Evolutionary conservation across 768 basidiomycete species (phyloP), one percentile per base, ranked within the genome.

Genomic region (Albatrellus ellisii): DNA sequence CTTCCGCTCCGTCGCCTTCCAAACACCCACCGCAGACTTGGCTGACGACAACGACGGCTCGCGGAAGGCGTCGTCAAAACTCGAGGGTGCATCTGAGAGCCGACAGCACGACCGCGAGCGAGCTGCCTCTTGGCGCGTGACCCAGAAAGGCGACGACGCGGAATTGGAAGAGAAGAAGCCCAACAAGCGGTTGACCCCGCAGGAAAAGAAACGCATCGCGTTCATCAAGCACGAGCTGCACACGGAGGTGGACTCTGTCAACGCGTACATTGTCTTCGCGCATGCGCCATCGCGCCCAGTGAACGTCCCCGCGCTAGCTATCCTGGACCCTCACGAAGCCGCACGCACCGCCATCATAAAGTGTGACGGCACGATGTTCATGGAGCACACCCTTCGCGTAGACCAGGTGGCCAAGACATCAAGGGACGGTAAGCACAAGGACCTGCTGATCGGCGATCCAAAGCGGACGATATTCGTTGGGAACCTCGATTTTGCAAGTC

Each of bases 171-270:
- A 62, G 46, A 36, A 72, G 42, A 68, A 42, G 34, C 12, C 26
- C 54, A 12, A 43, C 17, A 59, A 47, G 50, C 66, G 65, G 27
- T 71, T 95, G 39, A 86, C 75, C 6, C 71, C 87, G 0, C 71
- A 70, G 39, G 85, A 95, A 61, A 97, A 94, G 67, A 87, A 92
- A 63, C 85, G 80, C 49, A 76, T 97, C 41, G 87, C 90, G 0
- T 95, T 91, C 59, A 95, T 98, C 57, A 86, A 90, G 55, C 79
- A 79, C 41, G 88, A 94, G 51, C 76, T 97, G 54, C 90, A 98
- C 60, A 65, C 77, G 2, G 69, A 73, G 26, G 79, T 80, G 4
- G 77, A 76, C 51, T 69, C 75, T 14, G 73, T 87, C 45, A 86
- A 91, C 54, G 86, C 88, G 1, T 99, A 99, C 58, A 61, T 94